Evolutionary conservation across 208 protist species (phyloP), one percentile per base, ranked within the genome.

Genomic region (Naegleria gruberi): DNA sequence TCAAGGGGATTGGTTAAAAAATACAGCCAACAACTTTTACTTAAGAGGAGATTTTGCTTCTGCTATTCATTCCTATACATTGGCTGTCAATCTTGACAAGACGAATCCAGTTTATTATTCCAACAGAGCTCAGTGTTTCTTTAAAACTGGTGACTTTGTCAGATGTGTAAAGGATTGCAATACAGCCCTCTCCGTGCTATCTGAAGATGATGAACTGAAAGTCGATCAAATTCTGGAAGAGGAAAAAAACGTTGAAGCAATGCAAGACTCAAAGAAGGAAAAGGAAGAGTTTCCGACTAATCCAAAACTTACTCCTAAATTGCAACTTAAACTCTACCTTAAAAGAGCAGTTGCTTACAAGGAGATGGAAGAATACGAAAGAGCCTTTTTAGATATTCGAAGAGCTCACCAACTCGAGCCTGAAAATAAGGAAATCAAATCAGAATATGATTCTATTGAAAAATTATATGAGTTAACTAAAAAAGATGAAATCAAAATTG

Each of bases 1-100:
- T 23, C 41, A 86, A 46, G 37, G 30, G 8, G 82, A 86, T 42
- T 86, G 37, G 37, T 44, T 86, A 42, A 86, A 86, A 86, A 86
- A 86, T 44, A 86, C 30, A 46, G 82, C 30, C 2, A 86, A 86
- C 43, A 42, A 46, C n/a, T 86, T 86, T 46, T 86, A 86, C n/a
- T 42, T 42, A 30, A 42, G n/a, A 0, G 10, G 45, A 30, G 42
- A 86, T 40, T 46, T 46, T 26, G 23, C 17, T 42, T 86, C 82
- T 46, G 82, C 82, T 7, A 46, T 46, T 34, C 82, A 86, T 46
- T 86, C 23, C 7, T 86, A 86, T 30, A 86, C 42, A 3, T 40
- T 86, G 10, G 82, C 82, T 10, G 45, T 86, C 17, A 10, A 86
- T 30, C 15, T 42, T 30, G 42, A 86, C 19, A 86, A 46, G 15